Conservation (phyloP, 73 alveolate species). For the Paramecium octaurelia region DNA sequence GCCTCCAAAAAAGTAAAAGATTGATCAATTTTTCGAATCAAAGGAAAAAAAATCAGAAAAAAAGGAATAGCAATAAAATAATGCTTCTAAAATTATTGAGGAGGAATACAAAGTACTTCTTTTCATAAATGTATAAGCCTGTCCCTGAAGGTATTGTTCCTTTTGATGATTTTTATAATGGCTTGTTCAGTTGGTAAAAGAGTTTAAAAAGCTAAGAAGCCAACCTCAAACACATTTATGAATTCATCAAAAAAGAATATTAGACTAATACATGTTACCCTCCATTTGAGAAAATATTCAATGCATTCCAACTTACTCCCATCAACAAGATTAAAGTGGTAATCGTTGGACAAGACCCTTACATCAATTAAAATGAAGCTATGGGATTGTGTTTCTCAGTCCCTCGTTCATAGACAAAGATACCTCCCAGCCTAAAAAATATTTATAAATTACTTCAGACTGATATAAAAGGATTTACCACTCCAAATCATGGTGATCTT, state of each 20-base stretch:
- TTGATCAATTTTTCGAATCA: neutral
- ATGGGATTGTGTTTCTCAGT: constrained; percentile 96
- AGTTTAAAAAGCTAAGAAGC: neutral
- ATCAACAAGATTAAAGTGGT: constrained; percentile 83
- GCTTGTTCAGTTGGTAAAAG: constrained; percentile 40
- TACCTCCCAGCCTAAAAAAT: constrained; percentile 88
- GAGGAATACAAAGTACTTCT: constrained; percentile 16
- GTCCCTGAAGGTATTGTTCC: constrained; percentile 39
- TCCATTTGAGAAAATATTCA: constrained; percentile 87
- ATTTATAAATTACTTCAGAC: constrained; percentile 86
- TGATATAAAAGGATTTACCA: constrained; percentile 75
- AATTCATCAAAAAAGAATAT: constrained; percentile 80
- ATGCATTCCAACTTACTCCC: constrained; percentile 85
- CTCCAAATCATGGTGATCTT: constrained; percentile 90
- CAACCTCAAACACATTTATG: constrained; percentile 43
- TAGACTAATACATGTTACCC: constrained; percentile 84
- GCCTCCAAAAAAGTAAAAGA: constrained; percentile 45
- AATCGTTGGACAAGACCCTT: constrained; percentile 95
- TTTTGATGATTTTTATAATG: constrained; percentile 57
- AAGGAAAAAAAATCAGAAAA: neutral
- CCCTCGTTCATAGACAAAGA: constrained; percentile 72
- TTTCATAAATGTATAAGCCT: neutral
- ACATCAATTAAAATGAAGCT: constrained; percentile 92
- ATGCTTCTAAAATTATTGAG: neutral
- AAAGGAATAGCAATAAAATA: neutral